Base-by-base conservation (phyloP, 495 filamentous ascomycete genomes). In the Penicillium samsonianum region DNA sequence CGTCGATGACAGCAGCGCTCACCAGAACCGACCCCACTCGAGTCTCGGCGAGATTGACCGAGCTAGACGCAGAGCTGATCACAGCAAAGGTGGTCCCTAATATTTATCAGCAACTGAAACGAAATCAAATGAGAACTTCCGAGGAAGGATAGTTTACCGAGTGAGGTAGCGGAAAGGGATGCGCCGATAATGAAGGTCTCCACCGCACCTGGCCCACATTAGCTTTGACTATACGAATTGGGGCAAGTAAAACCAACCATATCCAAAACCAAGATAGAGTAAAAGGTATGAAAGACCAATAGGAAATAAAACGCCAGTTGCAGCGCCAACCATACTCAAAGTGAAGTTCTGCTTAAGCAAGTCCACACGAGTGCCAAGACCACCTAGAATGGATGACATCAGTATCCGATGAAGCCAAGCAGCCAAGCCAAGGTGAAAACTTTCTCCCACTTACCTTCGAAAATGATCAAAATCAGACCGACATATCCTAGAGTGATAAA, bases 1-100 rank as follows among this genome's bases (percentile, higher is more conserved):
- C 90, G 67, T 92, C 90, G 63, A 94, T 82, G 72, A 93, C 86
- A 22, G 89, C 90, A 2, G 87, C 89, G 55, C 82, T 84, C 30
- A 73, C 64, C 10, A 73, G 67, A 3, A 73, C 54, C 2, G 71
- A 68, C 3, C 71, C 71, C 10, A 73, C 71, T 20, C 67, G 54
- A 6, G 71, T 73, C 31, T 73, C 63, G 0, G 61, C 58, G 6
- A 73, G 63, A 46, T 67, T 62, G 3, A 73, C 59, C 4, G 60
- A 60, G 8, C 47, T 55, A 0, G 71, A 65, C 0, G 69, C 62
- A 5, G 71, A 73, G 2, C 59, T 45, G 19, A 73, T 71, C 0
- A 73, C 71, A 4, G 71, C 64, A 43, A 73, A 73, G 1, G 71
- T 73, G 0, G 70, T 73, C 22, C 68, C 68, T 71, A 17, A 17